These are phyloP conservation scores for Tuber aestivum DNA, from an alignment of 495 filamentous ascomycete genomes.

Conservation along the genomic window DNA sequence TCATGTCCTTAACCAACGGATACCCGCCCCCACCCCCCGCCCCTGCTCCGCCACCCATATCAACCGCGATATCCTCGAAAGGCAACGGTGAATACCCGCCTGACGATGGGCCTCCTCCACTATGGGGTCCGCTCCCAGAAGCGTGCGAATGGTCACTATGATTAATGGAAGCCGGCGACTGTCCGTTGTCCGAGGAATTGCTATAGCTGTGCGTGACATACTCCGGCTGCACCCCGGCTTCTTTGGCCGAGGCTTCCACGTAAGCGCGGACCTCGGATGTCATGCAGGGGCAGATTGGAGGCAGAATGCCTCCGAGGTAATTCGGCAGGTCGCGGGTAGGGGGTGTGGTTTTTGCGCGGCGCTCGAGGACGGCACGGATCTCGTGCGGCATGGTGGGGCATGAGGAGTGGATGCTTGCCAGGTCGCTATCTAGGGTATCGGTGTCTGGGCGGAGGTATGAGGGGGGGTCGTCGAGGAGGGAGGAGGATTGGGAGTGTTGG, in stretches of 20 bases:
- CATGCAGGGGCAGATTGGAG: slow-evolving; percentile 27
- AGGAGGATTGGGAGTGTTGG: not conserved
- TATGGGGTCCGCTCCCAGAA: slow-evolving; percentile 11
- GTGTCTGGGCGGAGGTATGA: slow-evolving; percentile 6
- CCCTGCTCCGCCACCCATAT: slow-evolving; percentile 4
- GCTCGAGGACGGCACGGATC: slow-evolving; percentile 18
- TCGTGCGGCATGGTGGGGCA: slow-evolving; percentile 23
- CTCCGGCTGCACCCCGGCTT: slow-evolving; percentile 13
- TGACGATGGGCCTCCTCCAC: slow-evolving; percentile 14
- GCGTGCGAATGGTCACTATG: slow-evolving; percentile 28
- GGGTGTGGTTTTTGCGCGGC: slow-evolving; percentile 9
- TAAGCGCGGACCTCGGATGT: slow-evolving; percentile 14
- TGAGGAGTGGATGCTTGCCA: not conserved
- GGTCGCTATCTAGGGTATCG: slow-evolving; percentile 1
- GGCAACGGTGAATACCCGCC: slow-evolving; percentile 21
- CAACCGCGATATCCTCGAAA: slow-evolving; percentile 13
- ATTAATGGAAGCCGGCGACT: slow-evolving; percentile 35
- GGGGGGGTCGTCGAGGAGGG: not conserved
- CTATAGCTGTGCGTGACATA: slow-evolving; percentile 14
- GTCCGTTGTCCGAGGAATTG: slow-evolving; percentile 28
- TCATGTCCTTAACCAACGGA: slow-evolving; percentile 22
- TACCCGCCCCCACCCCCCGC: slow-evolving; percentile 11
- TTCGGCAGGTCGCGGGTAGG: slow-evolving; percentile 6
- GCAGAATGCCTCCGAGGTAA: slow-evolving; percentile 8
- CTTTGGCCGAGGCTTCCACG: slow-evolving; percentile 24